phyloP scores from a whole-genome alignment of 164 flowering plant genomes.

The Vitis riparia region DNA sequence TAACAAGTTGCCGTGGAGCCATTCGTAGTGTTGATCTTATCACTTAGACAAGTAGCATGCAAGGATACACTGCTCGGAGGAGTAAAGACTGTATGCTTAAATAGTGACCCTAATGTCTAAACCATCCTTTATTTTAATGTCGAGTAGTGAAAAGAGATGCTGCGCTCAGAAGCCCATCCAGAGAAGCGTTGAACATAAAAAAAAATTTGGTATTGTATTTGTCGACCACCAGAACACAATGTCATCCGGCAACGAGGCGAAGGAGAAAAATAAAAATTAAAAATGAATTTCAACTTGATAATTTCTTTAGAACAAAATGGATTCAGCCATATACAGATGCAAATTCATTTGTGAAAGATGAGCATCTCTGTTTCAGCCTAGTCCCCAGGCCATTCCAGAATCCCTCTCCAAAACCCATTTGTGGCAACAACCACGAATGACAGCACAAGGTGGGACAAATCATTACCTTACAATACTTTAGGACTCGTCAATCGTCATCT shows the following conservation, averaged over 20 bases:
- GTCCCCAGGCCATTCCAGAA: neutral
- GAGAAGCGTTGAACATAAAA: neutral
- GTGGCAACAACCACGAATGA: neutral
- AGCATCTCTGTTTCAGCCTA: neutral
- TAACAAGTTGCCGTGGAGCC: no score
- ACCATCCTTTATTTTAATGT: no score
- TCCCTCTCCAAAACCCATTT: neutral
- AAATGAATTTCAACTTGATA: neutral
- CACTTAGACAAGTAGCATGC: no score
- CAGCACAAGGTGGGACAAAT: neutral
- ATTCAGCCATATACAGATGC: constrained; percentile 1
- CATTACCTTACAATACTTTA: neutral
- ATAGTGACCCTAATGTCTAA: no score
- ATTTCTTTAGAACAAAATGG: neutral
- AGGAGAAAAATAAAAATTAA: neutral
- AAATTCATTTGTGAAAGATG: neutral
- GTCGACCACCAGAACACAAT: neutral
- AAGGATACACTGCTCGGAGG: no score
- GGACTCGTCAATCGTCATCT: constrained; percentile 48
- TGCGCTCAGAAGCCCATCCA: no score
- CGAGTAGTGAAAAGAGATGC: no score
- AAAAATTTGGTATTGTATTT: no score
- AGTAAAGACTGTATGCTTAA: no score
- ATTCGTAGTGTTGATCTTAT: no score
- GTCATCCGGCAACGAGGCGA: neutral